These are phyloP conservation scores for Coemansia nantahalensis DNA, from an alignment of 192 early-diverging fungal genomes.

Conservation along the genomic window DNA sequence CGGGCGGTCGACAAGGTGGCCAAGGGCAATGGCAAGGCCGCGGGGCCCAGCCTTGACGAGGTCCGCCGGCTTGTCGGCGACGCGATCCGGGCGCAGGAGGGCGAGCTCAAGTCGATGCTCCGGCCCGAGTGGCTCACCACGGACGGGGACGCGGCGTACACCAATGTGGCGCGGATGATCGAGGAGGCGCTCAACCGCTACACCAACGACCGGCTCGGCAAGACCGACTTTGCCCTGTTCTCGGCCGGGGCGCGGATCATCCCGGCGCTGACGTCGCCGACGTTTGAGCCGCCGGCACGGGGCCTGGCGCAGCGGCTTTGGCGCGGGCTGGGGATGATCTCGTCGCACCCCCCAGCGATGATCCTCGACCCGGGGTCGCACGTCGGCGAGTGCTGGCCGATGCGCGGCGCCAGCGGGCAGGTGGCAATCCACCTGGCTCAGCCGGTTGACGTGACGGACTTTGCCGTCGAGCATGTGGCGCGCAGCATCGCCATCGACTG, in stretches of 20 bases:
- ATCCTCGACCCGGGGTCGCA: slow-evolving; percentile 52
- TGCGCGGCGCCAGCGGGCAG: slow-evolving; percentile 60
- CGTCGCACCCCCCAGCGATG: slow-evolving; percentile 39
- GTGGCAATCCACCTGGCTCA: slow-evolving; percentile 61
- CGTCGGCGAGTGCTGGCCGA: slow-evolving; percentile 75
- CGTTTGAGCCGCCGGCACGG: slow-evolving; percentile 48
- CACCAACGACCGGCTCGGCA: slow-evolving; percentile 56
- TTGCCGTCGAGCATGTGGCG: slow-evolving; percentile 71
- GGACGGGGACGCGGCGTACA: slow-evolving; percentile 40
- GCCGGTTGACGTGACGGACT: slow-evolving; percentile 56
- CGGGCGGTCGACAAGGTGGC: slow-evolving; percentile 35
- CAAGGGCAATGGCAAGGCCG: slow-evolving; percentile 18
- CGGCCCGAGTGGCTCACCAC: slow-evolving; percentile 37
- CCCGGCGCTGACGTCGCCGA: slow-evolving; percentile 58
- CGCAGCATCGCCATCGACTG: slow-evolving; percentile 57
- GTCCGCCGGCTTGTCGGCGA: slow-evolving; percentile 39
- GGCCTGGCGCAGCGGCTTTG: slow-evolving; percentile 20
- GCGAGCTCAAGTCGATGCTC: slow-evolving; percentile 33
- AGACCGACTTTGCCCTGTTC: slow-evolving; percentile 67
- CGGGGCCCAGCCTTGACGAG: slow-evolving; percentile 18
- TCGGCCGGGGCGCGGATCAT: slow-evolving; percentile 66
- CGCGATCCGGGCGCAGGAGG: slow-evolving; percentile 38
- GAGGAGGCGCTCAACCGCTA: slow-evolving; percentile 61
- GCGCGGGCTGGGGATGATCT: slow-evolving; percentile 29
- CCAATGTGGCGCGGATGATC: slow-evolving; percentile 54